A percentile compares a stretch with the other conserved stretches of the same genome.
These are phyloP conservation scores for Phytophthora tentaculata DNA, from an alignment of 352 stramenopile genomes.

Conservation along the genomic window DNA sequence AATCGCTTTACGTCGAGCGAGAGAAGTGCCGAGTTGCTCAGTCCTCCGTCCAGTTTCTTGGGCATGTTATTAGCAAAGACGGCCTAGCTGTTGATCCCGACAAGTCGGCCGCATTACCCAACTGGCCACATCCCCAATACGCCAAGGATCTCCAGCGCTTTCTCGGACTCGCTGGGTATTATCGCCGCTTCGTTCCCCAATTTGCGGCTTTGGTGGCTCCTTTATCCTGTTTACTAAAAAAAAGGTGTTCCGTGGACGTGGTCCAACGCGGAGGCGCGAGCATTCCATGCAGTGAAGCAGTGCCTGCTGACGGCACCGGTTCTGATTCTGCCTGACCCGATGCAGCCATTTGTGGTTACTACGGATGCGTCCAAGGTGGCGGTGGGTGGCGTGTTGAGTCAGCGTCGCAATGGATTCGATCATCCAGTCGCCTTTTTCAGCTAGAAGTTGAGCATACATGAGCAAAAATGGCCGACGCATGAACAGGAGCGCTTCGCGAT, in stretches of 20 bases:
- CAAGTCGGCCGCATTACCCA: not conserved
- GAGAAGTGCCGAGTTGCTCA: constrained; percentile 7
- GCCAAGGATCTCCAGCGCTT: constrained; percentile 4
- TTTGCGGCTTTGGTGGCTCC: constrained; percentile 2
- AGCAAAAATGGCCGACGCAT: constrained; percentile 2
- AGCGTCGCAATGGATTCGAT: not conserved
- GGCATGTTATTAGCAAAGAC: not conserved
- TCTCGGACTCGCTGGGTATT: constrained; percentile 6
- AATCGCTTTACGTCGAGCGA: not conserved
- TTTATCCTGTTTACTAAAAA: not conserved
- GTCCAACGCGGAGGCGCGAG: not conserved
- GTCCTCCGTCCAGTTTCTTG: not conserved
- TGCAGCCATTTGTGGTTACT: not conserved
- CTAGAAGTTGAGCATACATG: not conserved
- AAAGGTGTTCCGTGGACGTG: not conserved
- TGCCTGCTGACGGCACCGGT: not conserved
- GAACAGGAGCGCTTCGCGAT: constrained; percentile 5
- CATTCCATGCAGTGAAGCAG: constrained; percentile 2
- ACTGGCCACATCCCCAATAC: not conserved
- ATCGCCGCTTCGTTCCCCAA: constrained; percentile 6
- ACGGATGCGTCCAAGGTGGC: not conserved
- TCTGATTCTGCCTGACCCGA: not conserved
- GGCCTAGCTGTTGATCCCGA: not conserved
- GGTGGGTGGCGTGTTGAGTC: not conserved
- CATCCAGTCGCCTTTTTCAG: constrained; percentile 3